Conservation (phyloP, 768 basidiomycete species). For the Podaxis pistillaris region DNA sequence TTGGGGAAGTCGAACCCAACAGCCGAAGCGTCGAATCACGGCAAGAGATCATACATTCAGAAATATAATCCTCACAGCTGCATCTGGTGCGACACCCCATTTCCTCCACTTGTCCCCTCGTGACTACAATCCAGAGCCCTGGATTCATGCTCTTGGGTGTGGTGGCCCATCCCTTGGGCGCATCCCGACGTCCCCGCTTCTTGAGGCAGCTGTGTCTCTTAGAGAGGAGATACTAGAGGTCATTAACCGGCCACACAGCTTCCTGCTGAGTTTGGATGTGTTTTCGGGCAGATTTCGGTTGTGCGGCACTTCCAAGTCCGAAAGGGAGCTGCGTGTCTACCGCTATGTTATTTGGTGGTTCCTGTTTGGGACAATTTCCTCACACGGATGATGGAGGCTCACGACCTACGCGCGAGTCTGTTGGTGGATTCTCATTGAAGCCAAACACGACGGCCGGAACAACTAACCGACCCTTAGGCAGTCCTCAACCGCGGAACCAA, state of each 20-base stretch:
- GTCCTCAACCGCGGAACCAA: neutral
- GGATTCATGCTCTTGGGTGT: neutral
- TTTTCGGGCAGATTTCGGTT: neutral
- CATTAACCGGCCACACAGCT: neutral
- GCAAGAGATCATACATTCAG: constrained; percentile 2
- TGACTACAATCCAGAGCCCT: neutral
- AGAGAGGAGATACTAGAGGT: neutral
- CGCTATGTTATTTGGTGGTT: neutral
- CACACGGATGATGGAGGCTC: neutral
- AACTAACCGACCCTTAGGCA: constrained; percentile 6
- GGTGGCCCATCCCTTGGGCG: neutral
- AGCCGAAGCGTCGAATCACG: constrained; percentile 9
- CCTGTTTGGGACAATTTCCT: neutral
- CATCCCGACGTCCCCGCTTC: neutral
- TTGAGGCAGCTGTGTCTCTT: neutral
- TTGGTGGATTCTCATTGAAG: neutral
- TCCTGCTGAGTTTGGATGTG: neutral
- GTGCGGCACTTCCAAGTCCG: neutral
- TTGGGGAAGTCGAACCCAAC: neutral
- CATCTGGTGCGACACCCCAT: neutral
- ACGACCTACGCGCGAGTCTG: neutral
- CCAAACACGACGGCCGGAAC: neutral
- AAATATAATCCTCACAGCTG: constrained; percentile 6
- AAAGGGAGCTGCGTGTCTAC: neutral
- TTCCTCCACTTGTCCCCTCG: neutral